Conservation (phyloP, 345 rosid genomes). For the Conringia planisiliqua region DNA sequence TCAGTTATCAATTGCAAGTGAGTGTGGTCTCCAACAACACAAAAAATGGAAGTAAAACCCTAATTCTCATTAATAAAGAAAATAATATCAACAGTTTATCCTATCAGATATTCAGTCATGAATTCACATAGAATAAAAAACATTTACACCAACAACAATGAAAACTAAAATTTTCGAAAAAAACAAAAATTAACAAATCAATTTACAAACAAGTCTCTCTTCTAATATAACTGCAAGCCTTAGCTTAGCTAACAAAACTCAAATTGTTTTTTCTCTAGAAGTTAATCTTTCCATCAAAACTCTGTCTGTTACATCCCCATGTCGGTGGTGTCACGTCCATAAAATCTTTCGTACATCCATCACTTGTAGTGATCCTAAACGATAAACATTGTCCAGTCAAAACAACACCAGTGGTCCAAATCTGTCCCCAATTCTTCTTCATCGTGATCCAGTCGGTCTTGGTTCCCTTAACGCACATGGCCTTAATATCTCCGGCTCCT, state of each 20-base stretch:
- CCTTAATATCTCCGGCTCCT: slow-evolving; percentile 28
- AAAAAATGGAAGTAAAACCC: too few relatives aligned
- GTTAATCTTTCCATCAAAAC: slow-evolving; percentile 18
- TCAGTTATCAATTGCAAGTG: too few relatives aligned
- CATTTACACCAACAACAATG: too few relatives aligned
- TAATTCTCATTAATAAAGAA: too few relatives aligned
- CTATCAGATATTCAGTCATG: too few relatives aligned
- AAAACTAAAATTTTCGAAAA: too few relatives aligned
- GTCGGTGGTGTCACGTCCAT: background rate
- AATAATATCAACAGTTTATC: too few relatives aligned
- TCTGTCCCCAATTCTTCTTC: slow-evolving; percentile 10
- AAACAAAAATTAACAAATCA: too few relatives aligned
- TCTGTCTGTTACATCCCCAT: slow-evolving; percentile 24
- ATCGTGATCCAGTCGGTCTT: background rate
- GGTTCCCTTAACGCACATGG: background rate
- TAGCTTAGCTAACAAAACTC: background rate
- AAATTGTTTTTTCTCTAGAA: background rate
- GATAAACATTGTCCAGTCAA: background rate
- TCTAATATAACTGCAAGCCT: background rate
- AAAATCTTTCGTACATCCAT: background rate
- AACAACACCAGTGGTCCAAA: slow-evolving; percentile 4
- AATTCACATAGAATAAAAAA: too few relatives aligned
- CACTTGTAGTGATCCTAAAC: slow-evolving; percentile 1
- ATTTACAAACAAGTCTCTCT: too few relatives aligned
- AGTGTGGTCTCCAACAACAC: too few relatives aligned